Conservation (phyloP, 805 yeast genomes). For the Lachancea lanzarotensis region DNA sequence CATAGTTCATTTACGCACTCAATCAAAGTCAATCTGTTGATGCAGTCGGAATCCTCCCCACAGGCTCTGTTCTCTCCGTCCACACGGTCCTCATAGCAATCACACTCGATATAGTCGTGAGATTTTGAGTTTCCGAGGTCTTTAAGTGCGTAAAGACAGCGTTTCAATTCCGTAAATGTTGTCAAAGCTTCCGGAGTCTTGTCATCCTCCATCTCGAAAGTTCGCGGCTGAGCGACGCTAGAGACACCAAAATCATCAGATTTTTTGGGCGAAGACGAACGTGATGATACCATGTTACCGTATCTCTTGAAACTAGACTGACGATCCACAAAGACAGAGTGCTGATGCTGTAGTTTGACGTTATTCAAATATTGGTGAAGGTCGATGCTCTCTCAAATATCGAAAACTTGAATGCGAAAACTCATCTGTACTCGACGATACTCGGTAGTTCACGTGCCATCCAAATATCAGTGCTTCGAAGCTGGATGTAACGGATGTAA, state of each 20-base stretch:
- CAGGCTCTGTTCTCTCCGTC: constrained; percentile 60
- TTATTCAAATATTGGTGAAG: not conserved
- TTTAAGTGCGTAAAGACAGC: constrained; percentile 58
- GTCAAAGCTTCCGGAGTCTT: constrained; percentile 62
- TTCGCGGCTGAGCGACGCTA: constrained; percentile 1
- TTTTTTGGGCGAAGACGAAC: constrained; percentile 1
- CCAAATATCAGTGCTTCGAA: not conserved
- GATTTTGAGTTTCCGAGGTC: constrained; percentile 60
- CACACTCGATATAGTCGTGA: constrained; percentile 83
- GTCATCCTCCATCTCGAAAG: constrained; percentile 39
- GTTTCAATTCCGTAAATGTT: constrained; percentile 49
- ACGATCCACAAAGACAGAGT: too few species aligned
- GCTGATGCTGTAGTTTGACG: too few species aligned
- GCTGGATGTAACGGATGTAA: not conserved
- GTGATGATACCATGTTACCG: constrained; percentile 2
- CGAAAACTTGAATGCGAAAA: not conserved
- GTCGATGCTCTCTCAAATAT: not conserved
- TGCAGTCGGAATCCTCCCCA: constrained; percentile 81
- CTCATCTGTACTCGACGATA: not conserved
- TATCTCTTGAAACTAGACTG: too few species aligned
- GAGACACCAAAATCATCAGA: not conserved
- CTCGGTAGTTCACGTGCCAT: not conserved
- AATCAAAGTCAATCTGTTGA: constrained; percentile 83
- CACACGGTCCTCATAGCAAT: constrained; percentile 53
- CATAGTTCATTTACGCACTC: constrained; percentile 75